Evolutionary conservation across 495 filamentous ascomycete genomes (phyloP), one percentile per base, ranked within the genome.

Genomic region (Penicillium odoratum): DNA sequence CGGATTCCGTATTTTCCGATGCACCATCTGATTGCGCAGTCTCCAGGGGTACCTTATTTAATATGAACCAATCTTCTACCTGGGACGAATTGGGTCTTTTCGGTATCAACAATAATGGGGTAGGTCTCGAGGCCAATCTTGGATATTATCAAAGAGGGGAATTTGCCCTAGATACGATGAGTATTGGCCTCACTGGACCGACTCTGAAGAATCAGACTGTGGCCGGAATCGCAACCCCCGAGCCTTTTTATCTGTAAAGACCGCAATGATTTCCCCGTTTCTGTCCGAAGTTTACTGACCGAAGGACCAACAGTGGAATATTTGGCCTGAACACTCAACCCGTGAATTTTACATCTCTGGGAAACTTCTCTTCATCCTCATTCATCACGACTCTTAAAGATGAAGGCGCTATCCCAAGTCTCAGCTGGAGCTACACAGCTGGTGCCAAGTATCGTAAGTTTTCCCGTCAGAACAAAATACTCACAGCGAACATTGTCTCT

Each of bases 391-490:
- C 52, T 5, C 51, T 81, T 34, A 70, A 83, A 51, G 69, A 76
- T 42, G 69, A 74, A 50, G 81, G 81, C 30, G 58, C 57, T 2
- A 84, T 87, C 53, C 81, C 84, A 28, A 86, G 83, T 51, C 75
- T 85, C 44, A 85, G 79, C 59, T 89, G 86, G 63, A 85, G 85
- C 47, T 89, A 85, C 63, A 88, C 86, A 6, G 85, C 86, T 44
- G 86, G 86, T 3, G 85, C 85, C 40, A 79, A 81, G 53, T 88
- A 88, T 63, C 78, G 85, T 78, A 58, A 69, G 72, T 21, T 16
- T 40, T 13, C 38, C n/a, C 38, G 15, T 40, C 38, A 40, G 38
- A 40, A 40, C 38, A 40, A 40, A 40, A 40, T 2, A 40, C 38
- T 40, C 38, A 40, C 38, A 16, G 38, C 38, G 38, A 2, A 40